These are phyloP conservation scores for Gossypium longicalyx DNA, from an alignment of 345 rosid genomes.

Conservation along the genomic window DNA sequence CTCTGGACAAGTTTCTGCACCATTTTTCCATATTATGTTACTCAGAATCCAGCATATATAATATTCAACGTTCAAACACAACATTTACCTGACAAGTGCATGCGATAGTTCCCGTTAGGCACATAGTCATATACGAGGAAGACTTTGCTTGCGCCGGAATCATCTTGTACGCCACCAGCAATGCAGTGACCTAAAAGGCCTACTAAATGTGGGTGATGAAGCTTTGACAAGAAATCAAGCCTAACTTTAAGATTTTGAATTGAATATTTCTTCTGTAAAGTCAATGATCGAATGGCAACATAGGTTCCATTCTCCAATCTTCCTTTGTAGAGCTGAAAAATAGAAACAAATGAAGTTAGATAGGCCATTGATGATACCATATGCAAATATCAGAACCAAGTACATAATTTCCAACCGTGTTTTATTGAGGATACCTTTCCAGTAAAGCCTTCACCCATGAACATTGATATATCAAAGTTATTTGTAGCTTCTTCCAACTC, in stretches of 20 bases:
- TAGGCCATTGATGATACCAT: slow-evolving; percentile 1
- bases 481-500: slow-evolving; percentile 86
- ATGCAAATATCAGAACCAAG: not conserved
- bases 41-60: not conserved
- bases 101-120: slow-evolving; percentile 58
- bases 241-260: slow-evolving; percentile 64
- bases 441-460: slow-evolving; percentile 65
- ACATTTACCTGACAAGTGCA: slow-evolving; percentile 70
- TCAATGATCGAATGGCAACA: slow-evolving; percentile 59
- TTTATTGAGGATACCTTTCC: slow-evolving; percentile 61
- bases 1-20: slow-evolving; percentile 63
- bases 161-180: slow-evolving; percentile 43
- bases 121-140: slow-evolving; percentile 78
- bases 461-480: slow-evolving; percentile 55
- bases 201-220: slow-evolving; percentile 90
- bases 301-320: slow-evolving; percentile 69
- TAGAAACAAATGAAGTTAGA: slow-evolving; percentile 15
- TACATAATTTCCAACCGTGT: not conserved
- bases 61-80: slow-evolving; percentile 4
- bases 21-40: not conserved
- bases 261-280: slow-evolving; percentile 58
- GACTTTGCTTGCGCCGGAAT: slow-evolving; percentile 42
- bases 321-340: slow-evolving; percentile 78
- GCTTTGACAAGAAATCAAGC: slow-evolving; percentile 75
- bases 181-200: slow-evolving; percentile 80